Conservation (phyloP, 176 grass and related monocot species). For the Leersia perrieri region DNA sequence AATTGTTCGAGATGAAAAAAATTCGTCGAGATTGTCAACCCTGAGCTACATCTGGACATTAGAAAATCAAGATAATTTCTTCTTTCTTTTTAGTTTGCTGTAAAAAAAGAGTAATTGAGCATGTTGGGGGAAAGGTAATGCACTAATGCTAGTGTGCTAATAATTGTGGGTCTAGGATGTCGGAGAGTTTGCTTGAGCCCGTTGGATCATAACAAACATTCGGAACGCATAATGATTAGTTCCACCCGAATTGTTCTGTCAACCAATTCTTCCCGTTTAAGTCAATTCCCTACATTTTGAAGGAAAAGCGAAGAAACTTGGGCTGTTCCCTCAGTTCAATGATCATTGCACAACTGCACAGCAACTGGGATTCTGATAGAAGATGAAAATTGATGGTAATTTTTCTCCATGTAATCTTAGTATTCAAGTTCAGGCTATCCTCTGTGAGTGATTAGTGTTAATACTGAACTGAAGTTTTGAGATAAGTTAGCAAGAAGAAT, state of each 20-base stretch:
- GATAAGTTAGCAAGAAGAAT: background rate
- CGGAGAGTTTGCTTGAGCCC: slow-evolving; percentile 7
- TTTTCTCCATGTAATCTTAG: too few relatives aligned
- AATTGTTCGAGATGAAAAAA: too few relatives aligned
- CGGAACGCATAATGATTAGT: slow-evolving; percentile 11
- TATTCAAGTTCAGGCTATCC: too few relatives aligned
- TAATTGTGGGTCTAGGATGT: slow-evolving; percentile 6
- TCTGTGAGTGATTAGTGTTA: background rate
- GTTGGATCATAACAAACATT: slow-evolving; percentile 35
- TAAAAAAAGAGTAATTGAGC: background rate
- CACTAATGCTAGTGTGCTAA: background rate
- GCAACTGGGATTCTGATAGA: background rate
- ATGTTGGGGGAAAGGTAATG: background rate
- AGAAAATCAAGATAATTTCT: background rate
- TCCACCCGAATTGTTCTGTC: slow-evolving; percentile 23
- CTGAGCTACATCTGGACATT: too few relatives aligned
- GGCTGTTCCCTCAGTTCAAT: background rate
- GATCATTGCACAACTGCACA: background rate
- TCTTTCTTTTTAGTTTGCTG: background rate
- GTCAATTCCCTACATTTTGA: slow-evolving; percentile 27
- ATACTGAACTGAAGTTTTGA: background rate
- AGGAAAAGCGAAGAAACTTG: background rate
- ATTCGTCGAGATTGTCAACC: too few relatives aligned
- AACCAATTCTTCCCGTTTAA: slow-evolving; percentile 38
- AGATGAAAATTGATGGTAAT: background rate